Percentiles rank a stretch among this genome's conserved stretches.
These are phyloP conservation scores for Beta macrorhiza DNA, from an alignment of 179 eudicot species.

Conservation along the genomic window DNA sequence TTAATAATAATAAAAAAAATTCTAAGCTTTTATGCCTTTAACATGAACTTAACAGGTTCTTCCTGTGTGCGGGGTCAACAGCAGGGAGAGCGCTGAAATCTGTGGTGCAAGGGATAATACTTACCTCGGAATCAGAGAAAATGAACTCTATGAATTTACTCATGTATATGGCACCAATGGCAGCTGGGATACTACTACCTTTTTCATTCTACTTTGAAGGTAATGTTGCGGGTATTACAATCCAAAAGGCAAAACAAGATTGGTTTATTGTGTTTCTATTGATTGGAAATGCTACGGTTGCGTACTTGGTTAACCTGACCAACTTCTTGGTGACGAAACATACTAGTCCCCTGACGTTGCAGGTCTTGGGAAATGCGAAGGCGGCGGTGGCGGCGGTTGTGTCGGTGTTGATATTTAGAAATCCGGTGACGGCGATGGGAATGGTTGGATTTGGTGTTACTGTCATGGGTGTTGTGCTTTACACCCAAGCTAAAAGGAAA, in stretches of 20 bases:
- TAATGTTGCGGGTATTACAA: constrained; percentile 54
- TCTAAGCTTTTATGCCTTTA: no score
- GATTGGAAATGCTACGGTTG: constrained; percentile 71
- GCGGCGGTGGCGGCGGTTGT: constrained; percentile 87
- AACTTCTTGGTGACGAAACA: constrained; percentile 83
- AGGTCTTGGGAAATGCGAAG: constrained; percentile 86
- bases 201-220: constrained; percentile 67
- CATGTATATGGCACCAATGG: constrained; percentile 90
- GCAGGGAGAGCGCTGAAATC: constrained; percentile 79
- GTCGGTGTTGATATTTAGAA: constrained; percentile 74
- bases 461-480: constrained; percentile 77
- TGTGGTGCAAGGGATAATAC: constrained; percentile 60
- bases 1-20: no score
- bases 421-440: constrained; percentile 93
- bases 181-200: constrained; percentile 63
- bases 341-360: constrained; percentile 78
- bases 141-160: constrained; percentile 76
- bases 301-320: constrained; percentile 71
- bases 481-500: constrained; percentile 75
- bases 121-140: constrained; percentile 65
- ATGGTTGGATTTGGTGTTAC: constrained; percentile 76
- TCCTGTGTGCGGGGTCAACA: constrained; percentile 66
- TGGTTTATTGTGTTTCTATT: constrained; percentile 60
- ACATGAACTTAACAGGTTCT: constrained; percentile 23
- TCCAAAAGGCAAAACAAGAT: constrained; percentile 53